These are phyloP conservation scores for Hypseocharis bilobata DNA, from an alignment of 441 rosid genomes.

Conservation along the genomic window DNA sequence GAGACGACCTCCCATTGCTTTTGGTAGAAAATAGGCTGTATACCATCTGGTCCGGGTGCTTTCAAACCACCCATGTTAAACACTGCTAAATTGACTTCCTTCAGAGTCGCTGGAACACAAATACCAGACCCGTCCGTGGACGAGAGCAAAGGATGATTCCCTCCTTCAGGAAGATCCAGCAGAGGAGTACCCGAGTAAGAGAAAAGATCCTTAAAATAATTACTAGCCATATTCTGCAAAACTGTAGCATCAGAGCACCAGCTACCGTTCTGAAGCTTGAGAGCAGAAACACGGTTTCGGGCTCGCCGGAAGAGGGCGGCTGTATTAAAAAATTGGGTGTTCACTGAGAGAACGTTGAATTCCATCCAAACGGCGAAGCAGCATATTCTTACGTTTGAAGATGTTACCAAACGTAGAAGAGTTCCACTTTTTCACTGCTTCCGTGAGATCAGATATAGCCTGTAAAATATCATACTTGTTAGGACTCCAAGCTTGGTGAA, in stretches of 20 bases:
- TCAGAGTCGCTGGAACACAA: fast-evolving
- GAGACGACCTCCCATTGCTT: neutral
- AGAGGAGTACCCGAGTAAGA: neutral
- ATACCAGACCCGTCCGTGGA: neutral
- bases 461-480: too few species aligned
- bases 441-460: too few species aligned
- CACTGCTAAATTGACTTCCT: neutral
- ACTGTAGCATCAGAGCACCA: neutral
- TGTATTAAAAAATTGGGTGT: too few species aligned
- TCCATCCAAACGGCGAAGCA: too few species aligned
- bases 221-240: neutral
- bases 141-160: neutral
- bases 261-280: neutral
- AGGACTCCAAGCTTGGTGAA: too few species aligned
- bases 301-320: too few species aligned
- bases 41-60: neutral
- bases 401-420: too few species aligned
- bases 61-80: neutral
- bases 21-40: neutral
- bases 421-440: too few species aligned
- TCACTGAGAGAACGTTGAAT: too few species aligned
- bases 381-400: too few species aligned
- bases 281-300: neutral
- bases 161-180: too few species aligned
- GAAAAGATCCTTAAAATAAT: too few species aligned